Conservation (phyloP, 306 rosid genomes). For the Gynostemma pentaphyllum region DNA sequence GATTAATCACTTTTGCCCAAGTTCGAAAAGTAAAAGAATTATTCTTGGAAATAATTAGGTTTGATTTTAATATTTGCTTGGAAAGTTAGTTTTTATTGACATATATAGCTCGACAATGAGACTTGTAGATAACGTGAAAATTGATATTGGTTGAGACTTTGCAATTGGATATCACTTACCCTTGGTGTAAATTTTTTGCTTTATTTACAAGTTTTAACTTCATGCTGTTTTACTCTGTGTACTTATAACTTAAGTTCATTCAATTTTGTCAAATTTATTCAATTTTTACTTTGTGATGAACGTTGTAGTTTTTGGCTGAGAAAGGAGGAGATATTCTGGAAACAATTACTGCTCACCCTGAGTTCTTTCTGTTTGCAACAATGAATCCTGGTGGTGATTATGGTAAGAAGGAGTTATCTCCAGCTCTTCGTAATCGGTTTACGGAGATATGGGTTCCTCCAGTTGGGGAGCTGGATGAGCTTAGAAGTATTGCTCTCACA, state of each 20-base stretch:
- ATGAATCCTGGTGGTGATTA: slow-evolving; percentile 99
- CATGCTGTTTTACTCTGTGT: neutral
- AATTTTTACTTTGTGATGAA: neutral
- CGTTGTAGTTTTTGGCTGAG: slow-evolving; percentile 71
- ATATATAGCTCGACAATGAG: neutral
- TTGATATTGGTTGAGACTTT: neutral
- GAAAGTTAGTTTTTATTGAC: neutral
- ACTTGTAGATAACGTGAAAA: neutral
- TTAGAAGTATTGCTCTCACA: slow-evolving; percentile 40
- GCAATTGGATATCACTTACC: neutral
- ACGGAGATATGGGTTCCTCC: slow-evolving; percentile 99
- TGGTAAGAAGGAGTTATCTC: slow-evolving; percentile 83
- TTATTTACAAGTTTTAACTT: neutral
- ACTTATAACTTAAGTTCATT: neutral
- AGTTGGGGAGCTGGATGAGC: slow-evolving; percentile 58
- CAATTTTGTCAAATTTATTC: neutral
- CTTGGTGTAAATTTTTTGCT: neutral
- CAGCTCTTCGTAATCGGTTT: slow-evolving; percentile 91
- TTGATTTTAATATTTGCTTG: neutral
- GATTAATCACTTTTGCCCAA: no score
- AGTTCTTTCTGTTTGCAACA: slow-evolving; percentile 77
- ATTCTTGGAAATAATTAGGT: neutral
- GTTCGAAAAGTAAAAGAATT: no score
- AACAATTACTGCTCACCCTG: slow-evolving; percentile 49
- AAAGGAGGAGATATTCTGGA: slow-evolving; percentile 82